A percentile compares a stretch with the other conserved stretches of the same genome.
Conservation (phyloP, 2,329 filamentous ascomycete genomes). For the Colletotrichum navitas region DNA sequence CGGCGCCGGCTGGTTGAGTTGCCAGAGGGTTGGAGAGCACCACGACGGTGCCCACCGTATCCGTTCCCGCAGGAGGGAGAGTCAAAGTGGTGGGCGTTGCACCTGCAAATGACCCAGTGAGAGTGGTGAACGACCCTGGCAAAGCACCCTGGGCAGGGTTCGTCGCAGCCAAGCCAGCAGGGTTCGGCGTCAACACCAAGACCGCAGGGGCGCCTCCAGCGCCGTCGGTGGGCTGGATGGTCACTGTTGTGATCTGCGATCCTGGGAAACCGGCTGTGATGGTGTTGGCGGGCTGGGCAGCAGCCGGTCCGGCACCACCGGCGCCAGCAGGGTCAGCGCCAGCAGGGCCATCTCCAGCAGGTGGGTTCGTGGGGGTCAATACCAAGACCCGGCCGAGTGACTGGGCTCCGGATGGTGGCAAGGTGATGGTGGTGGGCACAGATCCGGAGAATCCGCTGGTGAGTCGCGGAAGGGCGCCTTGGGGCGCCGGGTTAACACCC, state of each 20-base stretch:
- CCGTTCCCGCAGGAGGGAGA: conserved; percentile 16
- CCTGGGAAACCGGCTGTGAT: conserved; percentile 20
- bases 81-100: conserved; percentile 22
- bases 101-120: conserved; percentile 12
- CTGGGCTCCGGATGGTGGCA: conserved; percentile 21
- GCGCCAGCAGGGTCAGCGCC: neutral
- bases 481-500: conserved; percentile 1
- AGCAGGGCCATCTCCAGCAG: neutral
- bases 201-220: neutral
- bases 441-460: conserved; percentile 25
- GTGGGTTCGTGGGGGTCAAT: conserved; percentile 17
- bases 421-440: conserved; percentile 19
- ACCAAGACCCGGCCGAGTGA: conserved; percentile 11
- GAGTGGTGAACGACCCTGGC: conserved; percentile 30
- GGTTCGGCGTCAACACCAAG: conserved; percentile 12
- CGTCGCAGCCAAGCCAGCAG: neutral
- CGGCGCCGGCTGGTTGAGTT: neutral
- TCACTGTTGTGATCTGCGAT: conserved; percentile 10
- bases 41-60: conserved; percentile 14
- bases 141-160: neutral
- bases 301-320: neutral
- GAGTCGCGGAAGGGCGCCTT: conserved; percentile 6
- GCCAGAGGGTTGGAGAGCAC: conserved; percentile 8
- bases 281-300: conserved; percentile 5
- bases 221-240: neutral